Evolutionary conservation across 345 rosid genomes (phyloP), one percentile per base, ranked within the genome.

Genomic region (Populus nigra): DNA sequence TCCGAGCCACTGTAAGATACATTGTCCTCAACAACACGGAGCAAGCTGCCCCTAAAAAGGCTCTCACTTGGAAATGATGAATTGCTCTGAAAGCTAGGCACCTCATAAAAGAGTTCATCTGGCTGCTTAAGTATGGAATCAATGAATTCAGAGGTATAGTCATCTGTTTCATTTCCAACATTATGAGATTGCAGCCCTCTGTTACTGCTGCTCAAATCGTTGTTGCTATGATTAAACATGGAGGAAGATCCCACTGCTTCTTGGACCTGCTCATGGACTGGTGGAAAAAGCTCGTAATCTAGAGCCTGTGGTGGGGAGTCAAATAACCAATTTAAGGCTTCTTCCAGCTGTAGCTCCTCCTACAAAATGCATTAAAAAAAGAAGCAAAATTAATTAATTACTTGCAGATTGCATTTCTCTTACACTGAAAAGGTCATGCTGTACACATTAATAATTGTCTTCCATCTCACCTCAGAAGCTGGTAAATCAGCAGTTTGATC

Each of bases 241-340:
- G 41, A 69, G 81, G 87, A 79, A 47, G 84, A 78, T 57, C 84
- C 88, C 7, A 78, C 65, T 83, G 83, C 89, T 15, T 76, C 73
- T 35, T 82, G 90, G 71, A 80, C 62, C 59, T 84, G 89, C 2
- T 81, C 65, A 53, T 88, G 87, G 77, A 86, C 70, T 23, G 90
- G 90, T 12, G 90, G 79, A 79, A 88, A 84, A 27, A 86, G 36
- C 17, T 74, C 78, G 84, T 70, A 78, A 73, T 86, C 85, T 25
- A 77, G 73, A 11, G 88, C 69, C 71, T 81, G 88, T 10, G 59
- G 39, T 29, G 76, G 68, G 20, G 82, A 73, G 13, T 67, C 80
- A 66, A 36, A 68, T 7, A 86, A 73, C 45, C 36, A 61, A 73
- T 82, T 79, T 36, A 78, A 65, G 39, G 65, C 74, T 53, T 84